A percentile compares a stretch with the other conserved stretches of the same genome.
phyloP scores from a whole-genome alignment of 805 yeast species.

The Kodamaea kakaduensis region DNA sequence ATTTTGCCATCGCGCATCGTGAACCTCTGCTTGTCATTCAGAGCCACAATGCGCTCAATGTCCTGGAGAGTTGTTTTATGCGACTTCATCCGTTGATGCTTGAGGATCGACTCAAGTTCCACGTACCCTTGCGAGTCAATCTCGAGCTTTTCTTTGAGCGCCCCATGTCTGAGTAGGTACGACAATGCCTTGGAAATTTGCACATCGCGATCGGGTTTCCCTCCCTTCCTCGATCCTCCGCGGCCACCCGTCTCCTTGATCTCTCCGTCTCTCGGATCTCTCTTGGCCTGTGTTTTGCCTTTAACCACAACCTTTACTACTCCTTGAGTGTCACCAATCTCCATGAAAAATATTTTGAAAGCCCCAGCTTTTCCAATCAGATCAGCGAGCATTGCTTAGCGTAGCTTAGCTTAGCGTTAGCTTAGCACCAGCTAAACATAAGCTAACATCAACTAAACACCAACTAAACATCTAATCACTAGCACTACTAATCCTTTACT shows the following conservation, averaged over 20 bases:
- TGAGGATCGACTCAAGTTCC: conserved; percentile 47
- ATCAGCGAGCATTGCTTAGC: too few species aligned
- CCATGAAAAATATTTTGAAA: too few species aligned
- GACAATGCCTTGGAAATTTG: conserved; percentile 71
- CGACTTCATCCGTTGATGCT: conserved; percentile 55
- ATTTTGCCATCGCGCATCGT: conserved; percentile 42
- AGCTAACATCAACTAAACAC: too few species aligned
- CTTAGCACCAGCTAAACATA: too few species aligned
- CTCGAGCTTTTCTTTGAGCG: conserved; percentile 57
- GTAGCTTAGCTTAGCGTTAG: too few species aligned
- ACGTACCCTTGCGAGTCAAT: conserved; percentile 72
- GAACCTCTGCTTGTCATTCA: conserved; percentile 71
- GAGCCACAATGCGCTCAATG: conserved; percentile 54
- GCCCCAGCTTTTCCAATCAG: too few species aligned
- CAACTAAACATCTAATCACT: too few species aligned
- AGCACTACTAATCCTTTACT: conserved; percentile 4
- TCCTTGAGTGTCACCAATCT: too few species aligned
- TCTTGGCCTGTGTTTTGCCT: too few species aligned
- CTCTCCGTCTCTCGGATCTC: too few species aligned
- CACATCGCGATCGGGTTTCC: conserved; percentile 26
- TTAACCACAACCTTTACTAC: too few species aligned
- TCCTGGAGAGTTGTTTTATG: conserved; percentile 54
- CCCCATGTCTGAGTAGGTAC: conserved; percentile 82
- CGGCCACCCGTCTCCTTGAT: too few species aligned
- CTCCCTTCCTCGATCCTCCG: neutral